Conservation (phyloP, 129 eudicot species). For the Tagetes patula region DNA sequence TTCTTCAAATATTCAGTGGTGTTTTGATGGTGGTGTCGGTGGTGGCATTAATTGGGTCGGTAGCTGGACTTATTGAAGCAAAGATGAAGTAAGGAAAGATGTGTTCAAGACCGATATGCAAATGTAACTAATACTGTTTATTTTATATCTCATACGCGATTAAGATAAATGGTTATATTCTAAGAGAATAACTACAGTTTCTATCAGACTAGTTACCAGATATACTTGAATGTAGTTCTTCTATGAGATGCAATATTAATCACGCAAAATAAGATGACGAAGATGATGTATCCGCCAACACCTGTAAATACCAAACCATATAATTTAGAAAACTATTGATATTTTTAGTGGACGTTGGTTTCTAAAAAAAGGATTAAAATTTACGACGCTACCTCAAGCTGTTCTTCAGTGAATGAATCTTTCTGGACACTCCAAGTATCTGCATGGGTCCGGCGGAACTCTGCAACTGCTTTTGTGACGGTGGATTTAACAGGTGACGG, state of each 20-base stretch:
- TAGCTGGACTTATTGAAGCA: slow-evolving; percentile 51
- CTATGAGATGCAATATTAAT: slow-evolving; percentile 31
- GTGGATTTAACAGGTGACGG: slow-evolving; percentile 93
- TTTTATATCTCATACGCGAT: slow-evolving; percentile 28
- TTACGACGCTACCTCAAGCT: slow-evolving; percentile 68
- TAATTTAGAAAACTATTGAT: background rate
- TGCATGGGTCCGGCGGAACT: slow-evolving; percentile 98
- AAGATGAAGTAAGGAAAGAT: slow-evolving; percentile 13
- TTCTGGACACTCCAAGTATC: slow-evolving; percentile 96
- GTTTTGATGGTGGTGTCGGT: slow-evolving; percentile 55
- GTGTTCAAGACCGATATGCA: background rate
- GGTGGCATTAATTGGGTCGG: slow-evolving; percentile 60
- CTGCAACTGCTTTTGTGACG: slow-evolving; percentile 97
- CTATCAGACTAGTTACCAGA: slow-evolving; percentile 27
- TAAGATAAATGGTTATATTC: slow-evolving; percentile 18
- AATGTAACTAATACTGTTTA: slow-evolving; percentile 28
- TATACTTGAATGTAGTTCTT: slow-evolving; percentile 29
- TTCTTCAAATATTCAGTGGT: slow-evolving; percentile 46
- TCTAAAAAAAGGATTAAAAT: background rate
- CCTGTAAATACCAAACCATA: slow-evolving; percentile 50
- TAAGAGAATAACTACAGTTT: slow-evolving; percentile 24
- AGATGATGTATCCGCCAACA: slow-evolving; percentile 92
- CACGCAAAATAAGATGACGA: slow-evolving; percentile 97
- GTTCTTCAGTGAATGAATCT: slow-evolving; percentile 93
- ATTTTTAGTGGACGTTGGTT: background rate